Evolutionary conservation across 2,329 filamentous ascomycete genomes (phyloP).

Genomic region (Cladobotryum mycophilum): DNA sequence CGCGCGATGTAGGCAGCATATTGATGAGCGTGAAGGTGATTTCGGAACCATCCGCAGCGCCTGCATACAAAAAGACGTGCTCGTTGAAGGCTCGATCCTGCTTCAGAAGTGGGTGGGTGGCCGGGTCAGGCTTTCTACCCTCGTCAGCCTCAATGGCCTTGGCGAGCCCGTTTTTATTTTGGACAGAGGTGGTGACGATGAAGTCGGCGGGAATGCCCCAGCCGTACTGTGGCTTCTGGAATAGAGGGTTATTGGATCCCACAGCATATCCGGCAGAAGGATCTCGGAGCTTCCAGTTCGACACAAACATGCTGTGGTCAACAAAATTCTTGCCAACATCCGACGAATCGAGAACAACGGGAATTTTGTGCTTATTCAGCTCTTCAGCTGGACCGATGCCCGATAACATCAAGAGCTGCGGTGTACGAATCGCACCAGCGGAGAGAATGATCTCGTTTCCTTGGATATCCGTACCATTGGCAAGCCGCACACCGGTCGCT

Average conservation of each 20-base stretch:
- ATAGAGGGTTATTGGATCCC: conserved; percentile 29
- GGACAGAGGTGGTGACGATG: conserved; percentile 23
- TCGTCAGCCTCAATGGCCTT: conserved; percentile 29
- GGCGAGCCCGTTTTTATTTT: conserved; percentile 21
- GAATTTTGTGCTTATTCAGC: conserved; percentile 35
- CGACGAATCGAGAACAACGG: conserved; percentile 29
- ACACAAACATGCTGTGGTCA: conserved; percentile 23
- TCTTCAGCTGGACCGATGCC: conserved; percentile 38
- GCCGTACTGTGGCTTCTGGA: conserved; percentile 29
- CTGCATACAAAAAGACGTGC: conserved; percentile 16
- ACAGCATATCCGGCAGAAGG: conserved; percentile 26
- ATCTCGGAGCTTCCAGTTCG: conserved; percentile 27
- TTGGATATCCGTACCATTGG: conserved; percentile 21
- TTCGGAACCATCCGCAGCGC: conserved; percentile 16
- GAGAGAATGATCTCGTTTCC: conserved; percentile 39
- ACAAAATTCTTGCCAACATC: conserved; percentile 43
- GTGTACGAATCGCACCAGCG: conserved; percentile 43
- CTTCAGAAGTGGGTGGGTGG: conserved; percentile 27
- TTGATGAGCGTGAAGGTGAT: conserved; percentile 17
- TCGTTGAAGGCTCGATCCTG: conserved; percentile 15
- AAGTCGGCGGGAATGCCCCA: conserved; percentile 33
- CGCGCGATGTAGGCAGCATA: conserved; percentile 22
- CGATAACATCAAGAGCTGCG: conserved; percentile 44
- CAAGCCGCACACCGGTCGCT: conserved; percentile 18
- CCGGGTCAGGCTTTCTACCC: conserved; percentile 22